Conservation (phyloP, 129 eudicot genomes). For the Kitagawia praeruptora region DNA sequence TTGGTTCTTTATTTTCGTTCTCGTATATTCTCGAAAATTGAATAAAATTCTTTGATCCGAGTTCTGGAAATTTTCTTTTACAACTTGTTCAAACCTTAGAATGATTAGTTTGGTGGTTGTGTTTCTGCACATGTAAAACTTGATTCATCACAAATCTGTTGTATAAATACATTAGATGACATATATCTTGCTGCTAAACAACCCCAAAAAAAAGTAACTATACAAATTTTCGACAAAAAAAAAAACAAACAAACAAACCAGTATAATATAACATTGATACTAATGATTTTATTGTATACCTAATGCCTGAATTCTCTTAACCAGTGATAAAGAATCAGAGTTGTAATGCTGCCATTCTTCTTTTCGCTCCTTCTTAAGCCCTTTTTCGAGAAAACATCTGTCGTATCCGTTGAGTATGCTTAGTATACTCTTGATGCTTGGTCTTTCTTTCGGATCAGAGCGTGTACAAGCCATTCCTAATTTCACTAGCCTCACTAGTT, state of each 20-base stretch:
- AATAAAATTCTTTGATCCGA: no score
- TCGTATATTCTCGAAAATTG: neutral
- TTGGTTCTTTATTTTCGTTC: no score
- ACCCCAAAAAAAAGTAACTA: neutral
- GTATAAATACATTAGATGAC: neutral
- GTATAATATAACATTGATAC: neutral
- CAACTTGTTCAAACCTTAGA: no score
- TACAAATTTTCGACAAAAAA: neutral
- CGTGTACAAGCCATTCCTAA: slow-evolving; percentile 77
- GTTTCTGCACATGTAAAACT: neutral
- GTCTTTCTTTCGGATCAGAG: slow-evolving; percentile 54
- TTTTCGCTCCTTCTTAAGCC: slow-evolving; percentile 35
- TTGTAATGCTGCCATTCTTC: slow-evolving; percentile 78
- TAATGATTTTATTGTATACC: slow-evolving; percentile 48
- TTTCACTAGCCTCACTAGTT: slow-evolving; percentile 55
- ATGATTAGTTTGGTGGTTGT: neutral
- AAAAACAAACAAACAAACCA: neutral
- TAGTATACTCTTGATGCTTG: slow-evolving; percentile 59
- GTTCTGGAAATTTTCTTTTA: no score
- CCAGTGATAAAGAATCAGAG: slow-evolving; percentile 35
- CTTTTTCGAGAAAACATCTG: slow-evolving; percentile 28
- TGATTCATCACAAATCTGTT: neutral
- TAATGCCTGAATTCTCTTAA: slow-evolving; percentile 73
- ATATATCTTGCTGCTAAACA: neutral
- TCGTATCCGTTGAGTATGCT: slow-evolving; percentile 69